Conservation (phyloP, 306 rosid genomes). For the Cicer yamashitae region DNA sequence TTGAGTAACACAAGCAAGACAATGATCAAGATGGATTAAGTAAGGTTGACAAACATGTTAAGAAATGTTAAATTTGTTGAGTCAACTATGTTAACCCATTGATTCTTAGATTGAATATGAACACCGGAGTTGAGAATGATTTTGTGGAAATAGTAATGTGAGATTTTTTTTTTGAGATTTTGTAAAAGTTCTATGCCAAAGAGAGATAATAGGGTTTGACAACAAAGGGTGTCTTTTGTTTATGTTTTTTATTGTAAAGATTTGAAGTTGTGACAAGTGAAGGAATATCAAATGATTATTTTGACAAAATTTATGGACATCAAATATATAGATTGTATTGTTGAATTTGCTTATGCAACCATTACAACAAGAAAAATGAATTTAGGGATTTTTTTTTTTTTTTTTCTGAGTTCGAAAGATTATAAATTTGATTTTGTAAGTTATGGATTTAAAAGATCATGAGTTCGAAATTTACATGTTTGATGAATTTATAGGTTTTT, state of each 20-base stretch:
- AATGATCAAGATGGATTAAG: slow-evolving; percentile 51
- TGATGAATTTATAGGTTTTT: too few species aligned
- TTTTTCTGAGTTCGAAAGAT: too few species aligned
- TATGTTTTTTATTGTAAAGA: slow-evolving; percentile 32
- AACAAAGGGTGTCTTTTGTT: slow-evolving; percentile 47
- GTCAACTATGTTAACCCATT: slow-evolving; percentile 65
- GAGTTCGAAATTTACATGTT: too few species aligned
- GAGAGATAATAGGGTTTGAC: slow-evolving; percentile 66
- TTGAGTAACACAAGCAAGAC: slow-evolving; percentile 59
- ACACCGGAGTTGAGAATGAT: slow-evolving; percentile 59
- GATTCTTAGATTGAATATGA: slow-evolving; percentile 50
- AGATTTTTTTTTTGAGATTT: slow-evolving; percentile 56
- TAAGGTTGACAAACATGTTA: slow-evolving; percentile 62
- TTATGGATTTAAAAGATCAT: too few species aligned
- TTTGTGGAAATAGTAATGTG: slow-evolving; percentile 64
- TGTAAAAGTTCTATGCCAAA: slow-evolving; percentile 63
- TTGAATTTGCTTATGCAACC: slow-evolving; percentile 40
- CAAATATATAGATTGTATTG: slow-evolving; percentile 56
- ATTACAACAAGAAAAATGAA: neutral
- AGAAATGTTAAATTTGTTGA: slow-evolving; percentile 40
- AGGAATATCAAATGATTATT: slow-evolving; percentile 64
- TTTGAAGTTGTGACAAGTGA: slow-evolving; percentile 58
- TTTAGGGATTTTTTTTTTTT: too few species aligned
- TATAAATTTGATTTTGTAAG: too few species aligned
- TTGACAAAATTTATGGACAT: slow-evolving; percentile 63